phyloP scores from a whole-genome alignment of 148 eudicot genomes.

The Camellia japonica region DNA sequence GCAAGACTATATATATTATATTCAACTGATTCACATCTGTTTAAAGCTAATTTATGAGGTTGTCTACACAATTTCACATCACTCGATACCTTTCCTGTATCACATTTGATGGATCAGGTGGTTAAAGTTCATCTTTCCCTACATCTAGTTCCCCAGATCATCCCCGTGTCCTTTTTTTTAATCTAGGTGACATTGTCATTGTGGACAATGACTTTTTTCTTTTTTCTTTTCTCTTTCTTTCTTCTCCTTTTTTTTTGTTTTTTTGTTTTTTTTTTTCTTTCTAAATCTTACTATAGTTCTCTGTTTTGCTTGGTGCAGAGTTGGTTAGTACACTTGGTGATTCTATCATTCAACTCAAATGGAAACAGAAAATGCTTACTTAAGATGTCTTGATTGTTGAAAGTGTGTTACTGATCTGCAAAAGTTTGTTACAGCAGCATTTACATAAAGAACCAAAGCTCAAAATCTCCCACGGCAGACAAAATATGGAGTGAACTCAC shows the following conservation, averaged over 20 bases:
- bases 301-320: background rate
- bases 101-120: background rate
- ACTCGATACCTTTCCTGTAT: background rate
- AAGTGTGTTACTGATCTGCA: background rate
- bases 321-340: background rate
- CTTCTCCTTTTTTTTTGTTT: too few relatives aligned
- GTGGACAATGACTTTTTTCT: background rate
- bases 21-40: background rate
- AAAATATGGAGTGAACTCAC: background rate
- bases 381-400: background rate
- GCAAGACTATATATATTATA: background rate
- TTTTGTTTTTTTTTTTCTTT: too few relatives aligned
- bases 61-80: background rate
- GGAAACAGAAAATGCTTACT: background rate
- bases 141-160: background rate
- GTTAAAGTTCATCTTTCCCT: background rate
- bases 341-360: background rate
- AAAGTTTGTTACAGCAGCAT: background rate
- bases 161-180: background rate
- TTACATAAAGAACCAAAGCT: slow-evolving; percentile 16
- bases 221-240: background rate
- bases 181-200: background rate
- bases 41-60: background rate
- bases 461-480: slow-evolving; percentile 4
- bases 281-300: too few relatives aligned